Percentiles rank a stretch among this genome's conserved stretches.
These are phyloP conservation scores for Lophium mytilinum DNA, from an alignment of 495 filamentous ascomycete genomes.

Conservation along the genomic window DNA sequence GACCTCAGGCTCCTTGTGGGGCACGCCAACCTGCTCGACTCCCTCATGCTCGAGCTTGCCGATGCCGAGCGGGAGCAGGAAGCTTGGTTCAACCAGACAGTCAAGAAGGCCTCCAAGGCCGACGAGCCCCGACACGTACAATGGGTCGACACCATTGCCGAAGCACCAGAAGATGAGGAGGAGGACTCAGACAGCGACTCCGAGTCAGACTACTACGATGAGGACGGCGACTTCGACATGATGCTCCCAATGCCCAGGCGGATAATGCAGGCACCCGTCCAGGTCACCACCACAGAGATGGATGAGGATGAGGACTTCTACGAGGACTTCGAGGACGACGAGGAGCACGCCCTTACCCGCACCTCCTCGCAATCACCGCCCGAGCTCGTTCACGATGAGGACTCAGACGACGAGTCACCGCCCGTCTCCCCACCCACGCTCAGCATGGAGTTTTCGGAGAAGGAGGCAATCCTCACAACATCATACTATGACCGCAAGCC, in stretches of 20 bases:
- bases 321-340: slow-evolving; percentile 59
- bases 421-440: slow-evolving; percentile 73
- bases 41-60: slow-evolving; percentile 88
- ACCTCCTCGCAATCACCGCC: slow-evolving; percentile 61
- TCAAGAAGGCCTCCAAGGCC: slow-evolving; percentile 58
- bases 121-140: slow-evolving; percentile 64
- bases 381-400: slow-evolving; percentile 66
- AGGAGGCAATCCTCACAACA: slow-evolving; percentile 50
- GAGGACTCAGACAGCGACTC: slow-evolving; percentile 42
- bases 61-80: slow-evolving; percentile 95
- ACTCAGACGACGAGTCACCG: slow-evolving; percentile 68
- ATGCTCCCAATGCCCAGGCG: slow-evolving; percentile 31
- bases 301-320: slow-evolving; percentile 51
- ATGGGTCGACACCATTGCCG: slow-evolving; percentile 75
- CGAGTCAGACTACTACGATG: slow-evolving; percentile 27
- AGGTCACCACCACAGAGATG: slow-evolving; percentile 31
- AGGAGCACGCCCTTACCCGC: slow-evolving; percentile 61
- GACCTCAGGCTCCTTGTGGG: slow-evolving; percentile 89
- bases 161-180: slow-evolving; percentile 64
- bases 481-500: slow-evolving; percentile 36
- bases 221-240: slow-evolving; percentile 30
- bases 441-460: slow-evolving; percentile 59
- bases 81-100: slow-evolving; percentile 94
- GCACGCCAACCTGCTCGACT: slow-evolving; percentile 96
- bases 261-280: slow-evolving; percentile 28